Evolutionary conservation across 1,284 basidiomycete genomes (phyloP).

Genomic region (Malassezia arunalokei): DNA sequence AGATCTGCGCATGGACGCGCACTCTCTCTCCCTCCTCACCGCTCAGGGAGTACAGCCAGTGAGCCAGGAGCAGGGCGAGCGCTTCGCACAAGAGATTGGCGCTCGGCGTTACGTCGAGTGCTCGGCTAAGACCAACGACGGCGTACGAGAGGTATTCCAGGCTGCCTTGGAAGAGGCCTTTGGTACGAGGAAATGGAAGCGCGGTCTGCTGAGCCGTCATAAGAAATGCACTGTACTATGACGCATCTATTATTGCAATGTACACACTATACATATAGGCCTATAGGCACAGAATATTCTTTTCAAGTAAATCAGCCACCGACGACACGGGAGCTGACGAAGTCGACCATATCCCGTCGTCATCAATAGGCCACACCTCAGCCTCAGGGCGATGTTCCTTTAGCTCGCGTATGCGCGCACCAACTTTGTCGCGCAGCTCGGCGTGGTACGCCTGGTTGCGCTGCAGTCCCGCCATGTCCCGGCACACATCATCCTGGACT

Average conservation of each 20-base stretch:
- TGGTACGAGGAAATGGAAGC: constrained; percentile 4
- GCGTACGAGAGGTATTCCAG: constrained; percentile 85
- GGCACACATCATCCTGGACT: constrained; percentile 1
- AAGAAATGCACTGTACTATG: constrained; percentile 8
- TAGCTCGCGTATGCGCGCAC: neutral
- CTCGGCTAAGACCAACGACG: constrained; percentile 75
- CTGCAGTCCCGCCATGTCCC: constrained; percentile 1
- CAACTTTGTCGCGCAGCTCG: neutral
- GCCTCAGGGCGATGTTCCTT: neutral
- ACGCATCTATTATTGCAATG: neutral
- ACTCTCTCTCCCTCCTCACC: constrained; percentile 76
- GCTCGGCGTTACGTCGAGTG: constrained; percentile 85
- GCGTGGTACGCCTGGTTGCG: neutral
- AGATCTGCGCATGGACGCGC: constrained; percentile 70
- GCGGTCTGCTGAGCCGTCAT: neutral
- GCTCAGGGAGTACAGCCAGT: constrained; percentile 82
- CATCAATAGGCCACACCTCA: neutral
- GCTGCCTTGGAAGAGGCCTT: constrained; percentile 70
- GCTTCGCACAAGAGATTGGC: constrained; percentile 77
- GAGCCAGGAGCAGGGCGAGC: constrained; percentile 53
- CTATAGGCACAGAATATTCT: constrained; percentile 14
- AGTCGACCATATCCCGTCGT: neutral
- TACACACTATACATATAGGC: neutral
- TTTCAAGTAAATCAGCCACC: constrained; percentile 4
- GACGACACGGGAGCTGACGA: neutral